Base-by-base conservation (phyloP, 2,329 filamentous ascomycete genomes). In the Fusarium tjaetaba region DNA sequence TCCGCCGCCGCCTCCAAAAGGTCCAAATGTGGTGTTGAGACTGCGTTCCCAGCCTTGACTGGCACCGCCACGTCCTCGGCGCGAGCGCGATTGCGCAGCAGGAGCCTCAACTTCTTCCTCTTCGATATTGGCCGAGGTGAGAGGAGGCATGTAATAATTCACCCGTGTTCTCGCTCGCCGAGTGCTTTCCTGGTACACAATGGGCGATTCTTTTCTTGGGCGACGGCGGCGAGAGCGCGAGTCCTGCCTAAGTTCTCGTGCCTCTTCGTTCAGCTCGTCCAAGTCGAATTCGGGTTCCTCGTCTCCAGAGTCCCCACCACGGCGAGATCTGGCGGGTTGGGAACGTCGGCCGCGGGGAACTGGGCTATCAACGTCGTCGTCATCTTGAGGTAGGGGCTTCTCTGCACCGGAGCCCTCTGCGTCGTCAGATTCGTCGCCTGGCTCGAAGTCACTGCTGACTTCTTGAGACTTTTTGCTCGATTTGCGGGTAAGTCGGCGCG, bases 21-120 rank as follows among this genome's bases (percentile, higher is more conserved):
- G 96, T 14, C 96, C 96, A 79, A 92, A 94, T 2, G 95, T 97
- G 28, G 94, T 95, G 82, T 97, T 96, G 38, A 98, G 87, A 65
- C 89, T 94, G 56, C 95, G 92, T 79, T 96, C 94, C 91, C 91
- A 94, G 48, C 84, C 84, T 16, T 85, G 84, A 36, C 85, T 88
- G 42, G 88, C 90, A 57, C 87, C 89, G 64, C 85, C 88, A 51
- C 90, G 88, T 39, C 90, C 89, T 52, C 93, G 90, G 73, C 90
- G 90, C 69, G 90, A 89, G 64, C 92, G 91, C 28, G 91, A 89
- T 42, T 93, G 91, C 7, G 93, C 92, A 13, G 93, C 89, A 15
- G 89, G 85, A 64, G 91, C 90, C 53, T 91, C 89, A 51, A 89
- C 92, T 36, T 93, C 93, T 56, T 94, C 91, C 60, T 92, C 92